Base-by-base conservation (phyloP, 2,329 filamentous ascomycete genomes). In the Dactylellina cionopaga region DNA sequence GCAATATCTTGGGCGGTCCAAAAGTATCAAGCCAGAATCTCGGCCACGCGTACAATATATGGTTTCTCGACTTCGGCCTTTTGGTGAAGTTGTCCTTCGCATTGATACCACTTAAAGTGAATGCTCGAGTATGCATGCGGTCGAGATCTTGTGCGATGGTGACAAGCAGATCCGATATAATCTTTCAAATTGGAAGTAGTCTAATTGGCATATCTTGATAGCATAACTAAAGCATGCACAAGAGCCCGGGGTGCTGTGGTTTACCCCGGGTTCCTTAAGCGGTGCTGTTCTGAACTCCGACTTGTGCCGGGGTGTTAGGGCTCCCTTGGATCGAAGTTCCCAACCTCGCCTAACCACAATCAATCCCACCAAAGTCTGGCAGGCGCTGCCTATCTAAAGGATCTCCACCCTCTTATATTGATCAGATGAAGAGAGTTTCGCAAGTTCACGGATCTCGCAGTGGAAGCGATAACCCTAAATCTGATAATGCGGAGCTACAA, bases 331-430 rank as follows among this genome's bases (percentile, higher is more conserved):
- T 64, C 25, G 37, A 55, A 52, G 17, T 37, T 37, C 59, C 59
- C 35, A 64, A 37, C 37, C 29, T 64, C 59, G 59, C 59, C 59
- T 64, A 63, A 51, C 25, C 22, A 43, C 35, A 52, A 44, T 33
- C 25, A 51, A 9, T 37, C 24, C 27, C 37, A 17, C 35, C 15
- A 9, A 39, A 22, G 37, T 37, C 59, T 46, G 59, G 59, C 39
- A 64, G 55, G 46, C 37, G 43, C 59, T 64, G 47, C 59, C 59
- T 64, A 54, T 55, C 59, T 27, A 37, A 52, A 64, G 59, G 59
- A 54, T 64, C 15, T 64, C 46, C 37, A 64, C 22, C 59, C 59
- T 37, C 29, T 64, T 13, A 46, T 46, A 25, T 19, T 5, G 17
- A 37, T 35, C 19, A 35, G 25, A 46, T 55, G 46, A 17, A 43